These are phyloP conservation scores for Linum lewisii DNA, from an alignment of 345 rosid species.

Conservation along the genomic window DNA sequence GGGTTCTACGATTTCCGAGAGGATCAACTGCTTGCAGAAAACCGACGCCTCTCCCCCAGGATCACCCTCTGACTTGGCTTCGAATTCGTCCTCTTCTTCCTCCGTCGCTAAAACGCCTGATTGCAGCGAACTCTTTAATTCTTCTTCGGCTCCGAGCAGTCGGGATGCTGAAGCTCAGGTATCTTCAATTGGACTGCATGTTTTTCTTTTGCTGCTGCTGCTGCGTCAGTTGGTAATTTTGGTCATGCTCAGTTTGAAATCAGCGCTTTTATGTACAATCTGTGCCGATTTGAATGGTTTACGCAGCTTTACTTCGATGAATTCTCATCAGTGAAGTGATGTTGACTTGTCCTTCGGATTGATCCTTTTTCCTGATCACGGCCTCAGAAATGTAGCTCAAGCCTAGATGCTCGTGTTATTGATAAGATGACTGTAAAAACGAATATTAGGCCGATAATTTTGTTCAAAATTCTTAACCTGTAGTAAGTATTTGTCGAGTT, in stretches of 20 bases:
- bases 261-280: background rate
- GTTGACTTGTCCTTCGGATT: background rate
- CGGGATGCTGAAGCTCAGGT: constrained; percentile 54
- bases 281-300: background rate
- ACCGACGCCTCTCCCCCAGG: constrained; percentile 31
- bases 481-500: background rate
- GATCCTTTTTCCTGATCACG: background rate
- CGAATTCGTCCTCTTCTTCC: constrained; percentile 28
- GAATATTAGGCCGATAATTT: background rate
- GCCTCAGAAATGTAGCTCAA: background rate
- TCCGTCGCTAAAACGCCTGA: constrained; percentile 39
- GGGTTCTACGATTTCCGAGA: constrained; percentile 29
- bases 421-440: background rate
- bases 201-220: background rate
- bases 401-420: background rate
- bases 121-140: constrained; percentile 36
- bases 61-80: constrained; percentile 24
- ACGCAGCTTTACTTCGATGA: background rate
- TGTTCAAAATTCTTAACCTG: background rate
- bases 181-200: background rate
- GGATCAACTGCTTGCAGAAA: constrained; percentile 19
- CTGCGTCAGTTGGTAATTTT: background rate
- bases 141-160: constrained; percentile 34
- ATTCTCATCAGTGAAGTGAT: background rate
- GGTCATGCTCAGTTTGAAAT: background rate